A percentile compares a stretch with the other conserved stretches of the same genome.
Evolutionary conservation across 768 basidiomycete genomes (phyloP).

Genomic region (Mrakia frigida): DNA sequence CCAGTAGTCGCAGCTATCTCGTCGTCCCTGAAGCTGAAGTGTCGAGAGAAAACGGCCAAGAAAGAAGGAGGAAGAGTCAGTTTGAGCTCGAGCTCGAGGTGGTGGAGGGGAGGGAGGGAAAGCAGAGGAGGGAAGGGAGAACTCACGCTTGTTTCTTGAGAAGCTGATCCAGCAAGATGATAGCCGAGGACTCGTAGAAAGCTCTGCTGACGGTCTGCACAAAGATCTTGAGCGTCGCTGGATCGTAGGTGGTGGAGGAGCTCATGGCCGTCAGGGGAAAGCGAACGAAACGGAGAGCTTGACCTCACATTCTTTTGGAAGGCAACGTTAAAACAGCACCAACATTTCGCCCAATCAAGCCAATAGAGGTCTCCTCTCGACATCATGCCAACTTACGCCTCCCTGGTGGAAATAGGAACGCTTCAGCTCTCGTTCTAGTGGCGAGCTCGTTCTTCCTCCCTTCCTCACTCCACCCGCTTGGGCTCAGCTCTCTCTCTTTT

Average conservation of each 20-base stretch:
- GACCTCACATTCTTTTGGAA: neutral
- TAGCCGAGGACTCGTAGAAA: slow-evolving; percentile 90
- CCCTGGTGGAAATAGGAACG: too few relatives aligned
- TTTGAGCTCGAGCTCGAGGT: neutral
- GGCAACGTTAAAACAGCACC: too few relatives aligned
- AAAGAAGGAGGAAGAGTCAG: slow-evolving; percentile 40
- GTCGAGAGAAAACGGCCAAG: slow-evolving; percentile 51
- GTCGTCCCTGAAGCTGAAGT: slow-evolving; percentile 36
- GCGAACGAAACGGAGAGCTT: neutral
- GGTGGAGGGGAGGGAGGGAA: neutral
- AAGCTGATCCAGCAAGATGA: slow-evolving; percentile 89
- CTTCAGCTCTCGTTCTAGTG: too few relatives aligned
- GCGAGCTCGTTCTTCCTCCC: too few relatives aligned
- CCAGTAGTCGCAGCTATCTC: slow-evolving; percentile 34
- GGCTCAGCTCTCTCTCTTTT: too few relatives aligned
- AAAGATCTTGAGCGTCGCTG: slow-evolving; percentile 63
- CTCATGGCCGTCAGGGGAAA: neutral
- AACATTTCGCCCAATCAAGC: too few relatives aligned
- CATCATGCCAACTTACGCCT: too few relatives aligned
- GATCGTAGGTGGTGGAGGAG: slow-evolving; percentile 19
- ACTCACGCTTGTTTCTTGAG: slow-evolving; percentile 92
- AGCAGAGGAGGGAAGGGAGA: too few relatives aligned
- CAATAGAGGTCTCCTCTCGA: too few relatives aligned
- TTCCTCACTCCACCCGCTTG: too few relatives aligned
- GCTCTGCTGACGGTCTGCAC: slow-evolving; percentile 88